Evolutionary conservation across 176 grass and related monocot genomes (phyloP), one percentile per base, ranked within the genome.

Genomic region (Eremochloa ophiuroides): DNA sequence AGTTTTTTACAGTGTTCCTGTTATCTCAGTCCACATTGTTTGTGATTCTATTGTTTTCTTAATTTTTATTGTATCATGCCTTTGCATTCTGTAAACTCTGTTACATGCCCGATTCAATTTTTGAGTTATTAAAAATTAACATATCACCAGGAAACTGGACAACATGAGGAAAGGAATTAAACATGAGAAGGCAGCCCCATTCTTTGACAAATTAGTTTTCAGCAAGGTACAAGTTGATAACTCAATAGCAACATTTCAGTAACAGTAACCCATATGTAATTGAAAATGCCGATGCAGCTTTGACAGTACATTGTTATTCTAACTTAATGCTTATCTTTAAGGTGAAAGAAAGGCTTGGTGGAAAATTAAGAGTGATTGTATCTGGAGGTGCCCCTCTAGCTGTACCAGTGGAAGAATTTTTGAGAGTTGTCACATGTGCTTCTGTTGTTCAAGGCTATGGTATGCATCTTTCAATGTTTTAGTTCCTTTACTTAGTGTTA

Each of bases 141-240:
- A 72, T 82, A 70, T 91, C 62, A 61, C 84, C 86, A 95, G 92
- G 81, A 98, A 98, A 88, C 85, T 95, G 41, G 76, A 77, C 34
- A 62, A 37, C 55, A 95, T 98, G 90, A 91, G 20, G 42, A 91
- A 80, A 81, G 95, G 95, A 73, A 74, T 78, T 83, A 90, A 87
- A 68, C 95, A 98, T 59, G 92, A 94, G 25, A 91, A 89, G 76
- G 92, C 95, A 22, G 85, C 95, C 84, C 88, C 86, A 65, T 77
- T 95, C 47, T 93, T 89, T 81, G 92, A 98, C 64, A 98, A 91
- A 88, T 72, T 98, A 81, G 88, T 98, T 69, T 98, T 98, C 85
- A 95, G 72, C 78, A 93, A 98, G 95, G 95, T 98, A 75, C 59
- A 50, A 29, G 5, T 69, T 39, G 39, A 66, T 55, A 11, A 22